phyloP scores from a whole-genome alignment of 768 basidiomycete species.

The Lyophyllum decastes region DNA sequence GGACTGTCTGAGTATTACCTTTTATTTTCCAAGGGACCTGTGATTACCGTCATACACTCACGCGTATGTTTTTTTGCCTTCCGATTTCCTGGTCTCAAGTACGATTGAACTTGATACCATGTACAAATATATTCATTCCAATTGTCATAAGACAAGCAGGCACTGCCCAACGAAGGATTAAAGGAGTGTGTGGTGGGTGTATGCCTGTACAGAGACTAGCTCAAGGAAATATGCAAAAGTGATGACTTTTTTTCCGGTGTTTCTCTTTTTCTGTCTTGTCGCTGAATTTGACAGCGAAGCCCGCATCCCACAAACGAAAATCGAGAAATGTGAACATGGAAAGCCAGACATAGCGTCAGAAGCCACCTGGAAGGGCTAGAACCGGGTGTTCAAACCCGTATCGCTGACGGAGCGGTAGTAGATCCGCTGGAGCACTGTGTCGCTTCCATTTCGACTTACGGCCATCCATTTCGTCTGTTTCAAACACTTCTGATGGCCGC shows the following conservation, averaged over 20 bases:
- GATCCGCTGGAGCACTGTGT: slow-evolving; percentile 65
- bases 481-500: slow-evolving; percentile 4
- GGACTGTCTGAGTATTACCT: background rate
- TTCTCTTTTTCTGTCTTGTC: background rate
- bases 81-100: background rate
- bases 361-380: slow-evolving; percentile 58
- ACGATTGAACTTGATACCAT: slow-evolving; percentile 1
- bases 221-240: background rate
- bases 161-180: background rate
- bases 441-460: slow-evolving; percentile 46
- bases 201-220: slow-evolving; percentile 3
- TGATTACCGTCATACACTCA: background rate
- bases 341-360: slow-evolving; percentile 29
- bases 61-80: background rate
- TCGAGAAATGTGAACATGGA: slow-evolving; percentile 19
- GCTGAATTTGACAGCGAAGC: background rate
- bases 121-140: slow-evolving; percentile 11
- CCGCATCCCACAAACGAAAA: background rate
- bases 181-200: slow-evolving; percentile 10
- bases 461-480: slow-evolving; percentile 24
- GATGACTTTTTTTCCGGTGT: background rate
- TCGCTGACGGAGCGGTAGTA: slow-evolving; percentile 47
- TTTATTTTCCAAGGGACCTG: background rate
- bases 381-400: slow-evolving; percentile 60
- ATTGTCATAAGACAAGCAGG: background rate